Evolutionary conservation across 208 protist species (phyloP), one percentile per base, ranked within the genome.

Genomic region (Phytomonas francai): DNA sequence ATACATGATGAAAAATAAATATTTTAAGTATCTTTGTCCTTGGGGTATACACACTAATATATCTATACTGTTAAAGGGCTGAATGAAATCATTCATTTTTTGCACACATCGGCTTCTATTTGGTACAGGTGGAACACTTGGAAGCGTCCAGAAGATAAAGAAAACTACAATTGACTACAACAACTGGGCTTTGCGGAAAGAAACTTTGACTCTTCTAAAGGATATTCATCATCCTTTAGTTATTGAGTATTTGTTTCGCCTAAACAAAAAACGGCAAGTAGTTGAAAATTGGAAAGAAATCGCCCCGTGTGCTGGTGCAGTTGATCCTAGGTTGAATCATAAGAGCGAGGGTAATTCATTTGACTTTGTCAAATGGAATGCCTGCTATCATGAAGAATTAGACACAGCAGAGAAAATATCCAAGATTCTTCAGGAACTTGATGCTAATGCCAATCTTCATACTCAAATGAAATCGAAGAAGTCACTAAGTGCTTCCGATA

Each of bases 201-300:
- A 32, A 59, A 87, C 87, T 30, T 74, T 85, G 16, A 54, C 61
- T 22, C 65, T 86, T n/a, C 75, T 92, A 31, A 68, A 66, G 28
- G 63, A 71, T 27, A 39, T 89, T 65, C 89, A 95, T 58, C 89
- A 95, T 66, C 86, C 87, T 16, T 80, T 95, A 0, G 87, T 95
- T 14, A 83, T 80, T 3, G 87, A 95, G 69, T 95, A 95, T 68
- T 77, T 95, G 66, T 27, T 95, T 65, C 86, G 89, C 3, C 70
- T 95, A 27, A 65, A 91, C 42, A 65, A 85, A 57, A 93, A 90
- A 65, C 71, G 74, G 22, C 7, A 61, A 29, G 63, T 56, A 19
- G 49, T 49, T 12, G 62, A 73, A 31, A 32, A 73, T 64, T 32
- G 28, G n/a, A 67, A 71, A 68, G 62, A 63, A 63, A 49, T 33